Percentiles rank a stretch among this genome's conserved stretches.
Conservation (phyloP, 495 filamentous ascomycete genomes). For the Lindgomyces ingoldianus region DNA sequence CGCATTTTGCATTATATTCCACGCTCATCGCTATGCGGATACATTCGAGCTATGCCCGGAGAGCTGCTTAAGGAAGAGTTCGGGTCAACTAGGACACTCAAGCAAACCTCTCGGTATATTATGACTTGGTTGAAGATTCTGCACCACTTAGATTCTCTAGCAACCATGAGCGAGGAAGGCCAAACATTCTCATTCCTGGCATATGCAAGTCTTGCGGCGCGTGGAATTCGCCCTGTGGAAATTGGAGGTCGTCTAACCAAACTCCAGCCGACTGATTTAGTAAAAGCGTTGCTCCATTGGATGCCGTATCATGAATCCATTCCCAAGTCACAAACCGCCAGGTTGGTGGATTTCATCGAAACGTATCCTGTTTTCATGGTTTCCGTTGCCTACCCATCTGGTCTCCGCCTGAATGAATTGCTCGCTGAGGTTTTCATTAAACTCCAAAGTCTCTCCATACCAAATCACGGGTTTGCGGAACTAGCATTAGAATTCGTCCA, state of each 20-base stretch:
- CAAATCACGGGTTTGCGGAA: constrained; percentile 4
- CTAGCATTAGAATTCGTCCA: neutral
- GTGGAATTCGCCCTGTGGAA: neutral
- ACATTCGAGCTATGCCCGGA: neutral
- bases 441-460: neutral
- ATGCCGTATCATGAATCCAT: neutral
- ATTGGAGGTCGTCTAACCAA: neutral
- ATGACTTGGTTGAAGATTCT: constrained; percentile 5
- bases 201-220: neutral
- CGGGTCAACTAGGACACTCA: neutral
- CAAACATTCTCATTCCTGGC: neutral
- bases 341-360: neutral
- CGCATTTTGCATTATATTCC: neutral
- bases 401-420: neutral
- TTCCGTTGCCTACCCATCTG: neutral
- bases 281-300: constrained; percentile 1
- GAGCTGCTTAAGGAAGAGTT: neutral
- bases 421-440: neutral
- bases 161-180: neutral
- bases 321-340: neutral
- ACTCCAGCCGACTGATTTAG: neutral
- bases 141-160: neutral
- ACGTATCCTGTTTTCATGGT: neutral
- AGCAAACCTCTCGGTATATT: neutral
- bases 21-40: neutral